phyloP scores from a whole-genome alignment of 106 monocot species.

The Acorus calamus region DNA sequence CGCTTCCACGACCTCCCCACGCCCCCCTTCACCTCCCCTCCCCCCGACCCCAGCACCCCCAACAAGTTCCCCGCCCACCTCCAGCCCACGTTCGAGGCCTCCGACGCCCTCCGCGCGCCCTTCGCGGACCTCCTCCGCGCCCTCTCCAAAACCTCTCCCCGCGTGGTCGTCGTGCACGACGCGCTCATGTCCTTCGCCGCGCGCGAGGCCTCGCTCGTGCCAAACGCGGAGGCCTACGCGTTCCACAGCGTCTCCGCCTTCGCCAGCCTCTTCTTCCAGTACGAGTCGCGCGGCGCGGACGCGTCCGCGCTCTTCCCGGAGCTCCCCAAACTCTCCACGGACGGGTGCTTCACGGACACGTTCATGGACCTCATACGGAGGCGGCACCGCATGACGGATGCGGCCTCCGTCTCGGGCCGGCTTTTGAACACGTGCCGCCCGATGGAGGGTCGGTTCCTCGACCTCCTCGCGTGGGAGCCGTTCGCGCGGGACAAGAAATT shows the following conservation, averaged over 20 bases:
- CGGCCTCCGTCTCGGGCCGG: constrained; percentile 6
- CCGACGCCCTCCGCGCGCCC: constrained; percentile 6
- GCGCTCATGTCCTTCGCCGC: constrained; percentile 41
- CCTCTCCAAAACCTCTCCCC: constrained; percentile 30
- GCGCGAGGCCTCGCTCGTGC: constrained; percentile 19
- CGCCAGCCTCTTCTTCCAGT: constrained; percentile 30
- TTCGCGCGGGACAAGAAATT: constrained; percentile 13
- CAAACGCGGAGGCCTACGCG: constrained; percentile 39
- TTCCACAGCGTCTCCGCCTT: constrained; percentile 51
- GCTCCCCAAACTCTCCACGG: neutral
- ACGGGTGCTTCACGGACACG: constrained; percentile 42
- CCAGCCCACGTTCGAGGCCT: constrained; percentile 23
- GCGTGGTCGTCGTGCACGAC: constrained; percentile 61
- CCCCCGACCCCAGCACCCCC: constrained; percentile 17
- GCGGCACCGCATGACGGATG: neutral
- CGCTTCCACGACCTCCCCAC: constrained; percentile 33
- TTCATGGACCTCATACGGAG: constrained; percentile 17
- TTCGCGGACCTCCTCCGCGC: constrained; percentile 33
- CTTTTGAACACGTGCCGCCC: constrained; percentile 43
- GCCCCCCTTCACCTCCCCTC: constrained; percentile 27
- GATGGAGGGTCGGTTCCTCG: constrained; percentile 51
- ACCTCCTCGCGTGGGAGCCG: constrained; percentile 16
- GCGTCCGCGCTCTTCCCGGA: neutral
- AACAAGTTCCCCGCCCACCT: constrained; percentile 40
- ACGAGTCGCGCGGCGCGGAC: constrained; percentile 11